These are phyloP conservation scores for Chionographis japonica DNA, from an alignment of 106 monocot species.

Conservation along the genomic window DNA sequence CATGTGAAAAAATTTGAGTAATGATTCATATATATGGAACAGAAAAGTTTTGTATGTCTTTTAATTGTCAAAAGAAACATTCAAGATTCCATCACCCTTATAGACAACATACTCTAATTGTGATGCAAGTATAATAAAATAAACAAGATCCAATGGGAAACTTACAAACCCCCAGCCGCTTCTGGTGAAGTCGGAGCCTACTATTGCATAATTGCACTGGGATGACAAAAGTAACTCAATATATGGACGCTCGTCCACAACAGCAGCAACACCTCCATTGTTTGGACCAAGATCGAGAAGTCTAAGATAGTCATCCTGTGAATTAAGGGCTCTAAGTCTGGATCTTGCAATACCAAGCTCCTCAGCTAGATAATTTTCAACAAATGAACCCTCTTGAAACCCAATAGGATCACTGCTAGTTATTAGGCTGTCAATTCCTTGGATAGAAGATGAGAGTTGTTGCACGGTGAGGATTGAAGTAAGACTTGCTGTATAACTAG, in stretches of 20 bases:
- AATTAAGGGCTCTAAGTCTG: slow-evolving; percentile 46
- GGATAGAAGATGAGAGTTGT: slow-evolving; percentile 47
- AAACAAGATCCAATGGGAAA: slow-evolving; percentile 1
- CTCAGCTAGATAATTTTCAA: slow-evolving; percentile 62
- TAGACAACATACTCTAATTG: too few species aligned
- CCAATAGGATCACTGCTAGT: slow-evolving; percentile 64
- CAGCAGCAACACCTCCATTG: slow-evolving; percentile 73
- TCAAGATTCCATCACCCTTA: too few species aligned
- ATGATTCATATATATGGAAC: too few species aligned
- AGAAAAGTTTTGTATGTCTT: too few species aligned
- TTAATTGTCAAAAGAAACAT: too few species aligned
- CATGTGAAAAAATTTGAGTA: too few species aligned
- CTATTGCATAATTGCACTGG: slow-evolving; percentile 50
- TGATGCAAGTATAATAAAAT: too few species aligned
- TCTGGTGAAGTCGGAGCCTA: slow-evolving; percentile 77
- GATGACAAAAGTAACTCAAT: slow-evolving; percentile 56
- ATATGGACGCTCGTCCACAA: slow-evolving; percentile 74
- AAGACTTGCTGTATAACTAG: slow-evolving; percentile 70
- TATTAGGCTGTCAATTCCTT: slow-evolving; percentile 61
- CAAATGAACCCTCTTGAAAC: slow-evolving; percentile 76
- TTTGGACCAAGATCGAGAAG: slow-evolving; percentile 68
- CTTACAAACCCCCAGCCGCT: slow-evolving; percentile 95
- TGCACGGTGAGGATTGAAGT: slow-evolving; percentile 72
- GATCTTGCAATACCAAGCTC: slow-evolving; percentile 55
- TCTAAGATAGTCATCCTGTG: slow-evolving; percentile 39